phyloP scores from a whole-genome alignment of 345 rosid genomes.

The Arabis hirsuta region DNA sequence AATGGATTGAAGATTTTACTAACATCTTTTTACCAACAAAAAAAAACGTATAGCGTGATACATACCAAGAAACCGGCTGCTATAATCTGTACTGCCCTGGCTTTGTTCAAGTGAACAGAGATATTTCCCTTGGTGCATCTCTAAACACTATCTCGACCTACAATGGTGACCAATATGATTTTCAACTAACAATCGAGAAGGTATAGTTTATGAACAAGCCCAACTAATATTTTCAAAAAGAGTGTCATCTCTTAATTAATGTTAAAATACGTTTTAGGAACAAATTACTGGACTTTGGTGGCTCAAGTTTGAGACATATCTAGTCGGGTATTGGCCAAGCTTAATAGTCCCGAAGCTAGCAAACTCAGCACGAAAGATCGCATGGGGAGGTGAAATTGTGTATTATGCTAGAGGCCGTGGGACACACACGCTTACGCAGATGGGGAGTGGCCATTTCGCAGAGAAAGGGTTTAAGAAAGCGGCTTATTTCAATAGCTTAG shows the following conservation, averaged over 20 bases:
- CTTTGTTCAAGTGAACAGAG: slow-evolving; percentile 62
- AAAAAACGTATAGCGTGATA: slow-evolving; percentile 49
- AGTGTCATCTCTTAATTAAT: neutral
- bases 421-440: slow-evolving; percentile 55
- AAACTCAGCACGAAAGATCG: slow-evolving; percentile 44
- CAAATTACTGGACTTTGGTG: slow-evolving; percentile 65
- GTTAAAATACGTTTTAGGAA: slow-evolving; percentile 44
- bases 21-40: neutral
- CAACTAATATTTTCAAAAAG: slow-evolving; percentile 23
- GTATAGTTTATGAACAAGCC: slow-evolving; percentile 12
- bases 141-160: slow-evolving; percentile 53
- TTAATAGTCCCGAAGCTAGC: slow-evolving; percentile 48
- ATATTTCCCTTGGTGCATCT: slow-evolving; percentile 63
- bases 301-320: slow-evolving; percentile 52
- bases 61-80: slow-evolving; percentile 66
- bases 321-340: slow-evolving; percentile 66
- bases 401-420: slow-evolving; percentile 42
- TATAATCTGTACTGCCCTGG: slow-evolving; percentile 67
- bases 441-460: slow-evolving; percentile 70
- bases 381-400: slow-evolving; percentile 72
- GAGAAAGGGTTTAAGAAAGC: slow-evolving; percentile 57
- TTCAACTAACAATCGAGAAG: slow-evolving; percentile 32
- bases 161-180: slow-evolving; percentile 56
- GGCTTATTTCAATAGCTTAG: slow-evolving; percentile 57
- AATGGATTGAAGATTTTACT: neutral